Conservation (phyloP, 2,329 filamentous ascomycete genomes). For the Xylaria sp. region DNA sequence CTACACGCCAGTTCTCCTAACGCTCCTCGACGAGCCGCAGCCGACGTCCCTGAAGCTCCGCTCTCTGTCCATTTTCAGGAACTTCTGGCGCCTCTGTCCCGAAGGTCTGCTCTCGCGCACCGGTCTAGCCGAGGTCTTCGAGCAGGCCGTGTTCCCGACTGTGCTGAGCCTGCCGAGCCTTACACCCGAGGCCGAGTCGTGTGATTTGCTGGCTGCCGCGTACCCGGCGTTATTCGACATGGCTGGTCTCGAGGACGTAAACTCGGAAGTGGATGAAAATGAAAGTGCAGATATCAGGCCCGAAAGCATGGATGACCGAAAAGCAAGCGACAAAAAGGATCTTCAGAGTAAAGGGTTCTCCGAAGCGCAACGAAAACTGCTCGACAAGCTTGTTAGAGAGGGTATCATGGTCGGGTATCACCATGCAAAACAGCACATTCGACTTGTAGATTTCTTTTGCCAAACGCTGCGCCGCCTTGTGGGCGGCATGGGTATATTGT, state of each 20-base stretch:
- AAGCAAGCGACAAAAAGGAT: neutral
- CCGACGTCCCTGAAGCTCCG: conserved; percentile 59
- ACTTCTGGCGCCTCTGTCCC: conserved; percentile 67
- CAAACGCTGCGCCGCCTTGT: conserved; percentile 61
- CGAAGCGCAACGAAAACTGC: conserved; percentile 50
- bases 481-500: conserved; percentile 66
- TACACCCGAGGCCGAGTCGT: conserved; percentile 77
- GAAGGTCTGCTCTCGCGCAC: conserved; percentile 65
- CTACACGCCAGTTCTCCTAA: conserved; percentile 75
- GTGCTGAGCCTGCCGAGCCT: conserved; percentile 81
- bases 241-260: conserved; percentile 49
- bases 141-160: conserved; percentile 74
- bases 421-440: conserved; percentile 68
- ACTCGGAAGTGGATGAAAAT: neutral
- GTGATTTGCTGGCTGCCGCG: conserved; percentile 69
- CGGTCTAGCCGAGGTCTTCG: conserved; percentile 74
- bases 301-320: neutral
- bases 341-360: conserved; percentile 35
- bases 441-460: conserved; percentile 67
- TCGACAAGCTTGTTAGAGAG: conserved; percentile 66
- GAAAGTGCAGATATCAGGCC: neutral
- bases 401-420: conserved; percentile 65
- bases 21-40: conserved; percentile 72
- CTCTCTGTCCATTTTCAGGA: conserved; percentile 64
- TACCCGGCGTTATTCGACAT: conserved; percentile 75